These are phyloP conservation scores for Fusarium sambucinum DNA, from an alignment of 2,329 filamentous ascomycete genomes.

Conservation along the genomic window DNA sequence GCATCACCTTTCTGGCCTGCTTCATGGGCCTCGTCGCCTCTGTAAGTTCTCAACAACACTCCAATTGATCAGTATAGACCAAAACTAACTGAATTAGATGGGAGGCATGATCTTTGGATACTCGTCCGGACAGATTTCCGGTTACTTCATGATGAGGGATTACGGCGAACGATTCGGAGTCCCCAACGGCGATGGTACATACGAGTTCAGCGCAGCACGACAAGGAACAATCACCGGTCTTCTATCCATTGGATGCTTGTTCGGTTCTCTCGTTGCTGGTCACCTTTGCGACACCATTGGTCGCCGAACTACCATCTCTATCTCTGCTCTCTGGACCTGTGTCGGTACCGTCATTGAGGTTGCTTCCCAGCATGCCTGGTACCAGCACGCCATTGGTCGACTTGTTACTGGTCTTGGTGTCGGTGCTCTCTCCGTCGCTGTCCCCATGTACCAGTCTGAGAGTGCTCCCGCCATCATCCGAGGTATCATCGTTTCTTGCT, in stretches of 20 bases:
- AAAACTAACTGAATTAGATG: too few species aligned
- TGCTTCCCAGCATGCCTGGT: conserved; percentile 67
- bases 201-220: conserved; percentile 67
- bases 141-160: conserved; percentile 71
- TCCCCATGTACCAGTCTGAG: conserved; percentile 78
- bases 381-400: conserved; percentile 73
- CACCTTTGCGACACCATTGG: conserved; percentile 72
- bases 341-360: conserved; percentile 74
- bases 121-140: conserved; percentile 67
- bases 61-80: too few species aligned
- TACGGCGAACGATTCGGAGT: conserved; percentile 67
- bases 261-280: conserved; percentile 69
- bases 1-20: conserved; percentile 57
- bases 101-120: conserved; percentile 66
- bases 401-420: conserved; percentile 76
- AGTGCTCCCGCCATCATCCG: conserved; percentile 73
- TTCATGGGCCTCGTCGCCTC: conserved; percentile 61
- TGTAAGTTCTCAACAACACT: too few species aligned
- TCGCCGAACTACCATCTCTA: conserved; percentile 71
- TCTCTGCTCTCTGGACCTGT: conserved; percentile 71
- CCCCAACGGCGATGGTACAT: conserved; percentile 52
- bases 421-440: conserved; percentile 72
- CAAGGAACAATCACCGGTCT: conserved; percentile 73
- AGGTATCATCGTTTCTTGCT: conserved; percentile 71
- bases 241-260: conserved; percentile 69